These are phyloP conservation scores for Kwoniella bestiolae DNA, from an alignment of 768 basidiomycete species.

Conservation along the genomic window DNA sequence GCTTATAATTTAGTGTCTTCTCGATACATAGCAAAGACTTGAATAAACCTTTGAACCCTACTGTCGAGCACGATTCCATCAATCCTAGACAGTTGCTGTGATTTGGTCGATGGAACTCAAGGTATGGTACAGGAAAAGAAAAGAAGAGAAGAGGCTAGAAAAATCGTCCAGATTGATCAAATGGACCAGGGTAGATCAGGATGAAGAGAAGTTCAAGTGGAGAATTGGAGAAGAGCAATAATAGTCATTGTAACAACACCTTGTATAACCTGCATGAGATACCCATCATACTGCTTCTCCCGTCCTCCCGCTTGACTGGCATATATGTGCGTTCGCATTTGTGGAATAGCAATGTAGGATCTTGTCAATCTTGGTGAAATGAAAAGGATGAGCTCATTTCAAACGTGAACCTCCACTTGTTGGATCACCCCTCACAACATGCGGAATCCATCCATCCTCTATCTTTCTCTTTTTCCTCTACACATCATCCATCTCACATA, in stretches of 20 bases:
- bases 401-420: constrained; percentile 5
- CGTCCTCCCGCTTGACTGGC: background rate
- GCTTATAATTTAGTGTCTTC: background rate
- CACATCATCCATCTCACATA: too few relatives aligned
- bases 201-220: background rate
- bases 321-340: too few relatives aligned
- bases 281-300: background rate
- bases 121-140: too few relatives aligned
- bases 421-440: background rate
- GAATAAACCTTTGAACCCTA: constrained; percentile 19
- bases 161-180: too few relatives aligned
- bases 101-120: background rate
- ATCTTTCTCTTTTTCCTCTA: background rate
- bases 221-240: background rate
- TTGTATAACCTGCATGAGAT: constrained; percentile 29
- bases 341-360: too few relatives aligned
- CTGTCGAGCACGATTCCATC: constrained; percentile 18
- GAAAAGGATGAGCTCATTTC: too few relatives aligned
- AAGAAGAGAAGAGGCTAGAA: too few relatives aligned
- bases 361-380: too few relatives aligned
- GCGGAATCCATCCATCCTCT: background rate
- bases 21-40: constrained; percentile 17
- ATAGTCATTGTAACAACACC: background rate
- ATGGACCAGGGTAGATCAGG: too few relatives aligned
- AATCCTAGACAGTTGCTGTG: background rate